Percentiles rank a stretch among this genome's conserved stretches.
These are phyloP conservation scores for Plasmodium knowlesi DNA, from an alignment of 169 alveolate genomes.

Conservation along the genomic window DNA sequence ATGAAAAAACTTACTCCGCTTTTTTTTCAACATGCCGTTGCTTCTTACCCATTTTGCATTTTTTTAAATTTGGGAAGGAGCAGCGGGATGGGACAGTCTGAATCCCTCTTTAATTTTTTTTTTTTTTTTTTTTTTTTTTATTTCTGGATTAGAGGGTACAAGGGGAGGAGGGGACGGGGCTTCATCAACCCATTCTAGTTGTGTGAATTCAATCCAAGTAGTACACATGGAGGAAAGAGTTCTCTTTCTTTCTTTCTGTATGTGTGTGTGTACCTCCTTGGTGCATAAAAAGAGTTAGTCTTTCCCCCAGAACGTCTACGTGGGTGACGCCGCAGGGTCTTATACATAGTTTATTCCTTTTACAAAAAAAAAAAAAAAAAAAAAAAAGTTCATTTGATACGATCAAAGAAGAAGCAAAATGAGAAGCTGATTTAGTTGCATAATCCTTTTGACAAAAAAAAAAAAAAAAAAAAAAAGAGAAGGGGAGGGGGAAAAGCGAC, in stretches of 20 bases:
- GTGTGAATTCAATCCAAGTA: too few relatives aligned
- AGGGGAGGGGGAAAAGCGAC: not conserved
- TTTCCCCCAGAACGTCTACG: not conserved
- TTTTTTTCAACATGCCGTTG: not conserved
- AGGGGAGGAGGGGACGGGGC: too few relatives aligned
- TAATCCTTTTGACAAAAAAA: not conserved
- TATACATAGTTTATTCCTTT: not conserved
- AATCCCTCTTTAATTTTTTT: not conserved
- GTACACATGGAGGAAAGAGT: not conserved
- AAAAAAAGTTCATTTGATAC: not conserved
- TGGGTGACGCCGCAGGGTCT: not conserved
- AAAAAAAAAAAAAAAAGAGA: not conserved
- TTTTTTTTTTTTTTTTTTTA: not conserved
- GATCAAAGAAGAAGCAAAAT: not conserved
- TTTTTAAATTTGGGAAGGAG: not conserved
- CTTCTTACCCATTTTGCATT: not conserved
- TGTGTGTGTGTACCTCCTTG: not conserved
- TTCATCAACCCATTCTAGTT: too few relatives aligned
- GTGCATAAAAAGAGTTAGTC: not conserved
- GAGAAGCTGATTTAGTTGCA: not conserved
- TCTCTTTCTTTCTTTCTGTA: too few relatives aligned
- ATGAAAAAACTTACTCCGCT: not conserved
- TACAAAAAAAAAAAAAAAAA: not conserved
- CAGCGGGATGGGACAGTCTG: not conserved
- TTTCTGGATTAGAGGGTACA: not conserved